phyloP scores from a whole-genome alignment of 2,329 filamentous ascomycete genomes.

The Fusarium hainanense region DNA sequence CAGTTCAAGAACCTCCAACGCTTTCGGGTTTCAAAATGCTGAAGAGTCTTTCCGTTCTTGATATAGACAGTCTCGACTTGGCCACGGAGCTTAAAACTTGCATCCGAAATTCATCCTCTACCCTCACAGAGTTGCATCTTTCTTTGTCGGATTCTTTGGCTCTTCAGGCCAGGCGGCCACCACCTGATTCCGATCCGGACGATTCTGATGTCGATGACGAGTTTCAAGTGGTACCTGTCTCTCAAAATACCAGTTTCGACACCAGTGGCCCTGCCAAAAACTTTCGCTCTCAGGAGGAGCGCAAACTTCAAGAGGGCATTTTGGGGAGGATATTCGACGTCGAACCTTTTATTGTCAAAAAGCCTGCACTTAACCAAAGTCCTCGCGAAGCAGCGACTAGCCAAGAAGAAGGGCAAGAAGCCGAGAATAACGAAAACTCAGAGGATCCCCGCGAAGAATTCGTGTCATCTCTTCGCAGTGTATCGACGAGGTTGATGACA shows the following conservation, averaged over 20 bases:
- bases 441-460: slow-evolving; percentile 48
- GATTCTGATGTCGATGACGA: slow-evolving; percentile 68
- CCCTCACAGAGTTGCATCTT: slow-evolving; percentile 65
- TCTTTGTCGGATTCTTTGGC: slow-evolving; percentile 68
- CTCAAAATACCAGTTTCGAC: slow-evolving; percentile 50
- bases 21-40: slow-evolving; percentile 68
- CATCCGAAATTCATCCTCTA: slow-evolving; percentile 64
- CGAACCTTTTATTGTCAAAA: slow-evolving; percentile 55
- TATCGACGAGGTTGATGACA: slow-evolving; percentile 58
- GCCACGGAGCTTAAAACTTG: slow-evolving; percentile 66
- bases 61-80: slow-evolving; percentile 69
- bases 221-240: slow-evolving; percentile 58
- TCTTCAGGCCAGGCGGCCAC: slow-evolving; percentile 51
- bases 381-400: slow-evolving; percentile 24
- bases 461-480: slow-evolving; percentile 51
- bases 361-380: slow-evolving; percentile 46
- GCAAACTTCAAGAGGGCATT: slow-evolving; percentile 64
- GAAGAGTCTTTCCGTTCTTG: slow-evolving; percentile 64
- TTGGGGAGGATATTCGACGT: slow-evolving; percentile 65
- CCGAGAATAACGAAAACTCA: slow-evolving; percentile 19
- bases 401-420: slow-evolving; percentile 39
- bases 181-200: slow-evolving; percentile 56
- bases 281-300: slow-evolving; percentile 63
- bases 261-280: slow-evolving; percentile 57
- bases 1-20: slow-evolving; percentile 59